Evolutionary conservation across 1,284 basidiomycete species (phyloP), one percentile per base, ranked within the genome.

Genomic region (Cerrena zonata): DNA sequence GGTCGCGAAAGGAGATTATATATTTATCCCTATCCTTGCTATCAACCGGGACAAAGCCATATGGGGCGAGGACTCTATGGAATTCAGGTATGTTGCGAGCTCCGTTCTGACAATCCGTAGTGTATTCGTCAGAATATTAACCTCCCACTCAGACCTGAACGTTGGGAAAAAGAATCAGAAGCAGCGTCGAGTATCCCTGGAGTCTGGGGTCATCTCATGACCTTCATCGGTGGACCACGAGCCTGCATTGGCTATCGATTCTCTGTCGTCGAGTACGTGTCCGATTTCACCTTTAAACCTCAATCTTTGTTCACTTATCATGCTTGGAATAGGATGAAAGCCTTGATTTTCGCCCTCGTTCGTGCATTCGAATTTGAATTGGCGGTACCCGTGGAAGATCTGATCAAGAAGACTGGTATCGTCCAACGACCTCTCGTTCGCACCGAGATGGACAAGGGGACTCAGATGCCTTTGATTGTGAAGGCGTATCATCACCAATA

Each of bases 321-420:
- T 34, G 7, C 10, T 40, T 40, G 39, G 10, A 5, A 18, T 50
- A 79, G 76, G 59, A 75, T 73, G 66, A 79, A 78, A 53, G 74
- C 73, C 0, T 66, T 84, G 2, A 53, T 85, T 4, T 86, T 82
- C 60, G 74, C 78, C 0, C 68, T 86, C 27, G 60, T 84, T 4
- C 69, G 80, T 10, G 68, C 71, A 3, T 82, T 85, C 58, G 73
- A 77, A 47, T 82, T 84, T 58, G 72, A 77, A 54, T 65, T 79
- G 5, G 75, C 72, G 1, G 70, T 78, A 18, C 65, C 76, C 11
- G 56, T 63, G 0, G 60, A 61, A 11, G 56, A 58, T 4, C 55
- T 63, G 51, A 48, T 53, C 38, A 55, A 52, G 52, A 57, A 53
- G 36, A 45, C 37, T 43, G 21, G 45, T 11, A 54, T 61, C 5